Evolutionary conservation across 371 early-diverging fungal species (phyloP).

Genomic region (Chytridium lagenaria): DNA sequence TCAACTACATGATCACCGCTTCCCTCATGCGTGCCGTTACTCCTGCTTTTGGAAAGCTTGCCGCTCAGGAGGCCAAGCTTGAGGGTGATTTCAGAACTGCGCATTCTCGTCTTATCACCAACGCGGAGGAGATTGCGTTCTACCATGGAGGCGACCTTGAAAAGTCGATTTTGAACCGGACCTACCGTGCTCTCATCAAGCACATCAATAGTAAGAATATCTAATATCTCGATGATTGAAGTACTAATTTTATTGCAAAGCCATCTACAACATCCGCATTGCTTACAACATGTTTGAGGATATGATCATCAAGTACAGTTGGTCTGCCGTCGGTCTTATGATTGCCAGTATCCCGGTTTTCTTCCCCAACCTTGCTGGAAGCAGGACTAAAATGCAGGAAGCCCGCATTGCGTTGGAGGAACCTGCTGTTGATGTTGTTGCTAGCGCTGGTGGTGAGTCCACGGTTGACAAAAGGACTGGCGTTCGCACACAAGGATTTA

Average conservation of each 20-base stretch:
- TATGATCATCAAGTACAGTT: constrained; percentile 91
- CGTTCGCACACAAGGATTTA: constrained; percentile 54
- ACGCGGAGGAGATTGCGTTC: constrained; percentile 64
- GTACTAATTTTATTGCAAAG: constrained; percentile 3
- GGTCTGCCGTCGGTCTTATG: constrained; percentile 92
- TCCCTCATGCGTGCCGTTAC: constrained; percentile 52
- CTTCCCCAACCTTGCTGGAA: constrained; percentile 60
- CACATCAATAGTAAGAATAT: constrained; percentile 81
- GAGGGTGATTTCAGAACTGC: constrained; percentile 60
- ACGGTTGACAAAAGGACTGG: constrained; percentile 45
- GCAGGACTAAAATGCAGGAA: constrained; percentile 43
- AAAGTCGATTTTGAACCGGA: constrained; percentile 67
- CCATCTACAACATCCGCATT: constrained; percentile 66
- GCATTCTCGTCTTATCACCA: constrained; percentile 59
- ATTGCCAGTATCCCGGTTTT: constrained; percentile 93
- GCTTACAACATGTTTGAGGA: constrained; percentile 89
- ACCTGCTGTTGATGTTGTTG: constrained; percentile 32
- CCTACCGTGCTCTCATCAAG: constrained; percentile 75
- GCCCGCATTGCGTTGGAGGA: constrained; percentile 31
- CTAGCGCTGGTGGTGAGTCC: constrained; percentile 28
- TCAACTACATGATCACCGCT: constrained; percentile 54
- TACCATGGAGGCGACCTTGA: constrained; percentile 59
- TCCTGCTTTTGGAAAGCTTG: constrained; percentile 60
- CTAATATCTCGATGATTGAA: not conserved
- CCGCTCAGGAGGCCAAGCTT: constrained; percentile 55